These are phyloP conservation scores for Penicillium paneum DNA, from an alignment of 2,329 filamentous ascomycete species.

Conservation along the genomic window DNA sequence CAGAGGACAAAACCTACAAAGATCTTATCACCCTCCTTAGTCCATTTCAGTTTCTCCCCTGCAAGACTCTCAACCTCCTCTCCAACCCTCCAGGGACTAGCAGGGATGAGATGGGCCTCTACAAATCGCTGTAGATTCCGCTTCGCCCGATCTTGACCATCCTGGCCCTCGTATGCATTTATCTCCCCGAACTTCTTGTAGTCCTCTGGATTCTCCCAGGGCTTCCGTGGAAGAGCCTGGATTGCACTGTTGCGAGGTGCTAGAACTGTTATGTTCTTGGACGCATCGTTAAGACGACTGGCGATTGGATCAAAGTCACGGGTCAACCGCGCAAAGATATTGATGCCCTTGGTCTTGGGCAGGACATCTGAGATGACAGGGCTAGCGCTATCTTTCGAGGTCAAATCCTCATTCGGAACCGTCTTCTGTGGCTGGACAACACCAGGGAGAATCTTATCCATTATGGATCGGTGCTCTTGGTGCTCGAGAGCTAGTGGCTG, in stretches of 20 bases:
- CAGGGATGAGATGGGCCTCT: constrained; percentile 74
- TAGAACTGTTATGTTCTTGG: constrained; percentile 75
- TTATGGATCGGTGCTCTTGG: constrained; percentile 26
- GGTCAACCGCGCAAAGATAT: constrained; percentile 78
- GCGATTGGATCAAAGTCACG: constrained; percentile 70
- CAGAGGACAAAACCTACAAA: constrained; percentile 51
- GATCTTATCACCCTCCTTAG: constrained; percentile 61
- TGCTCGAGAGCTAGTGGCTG: constrained; percentile 13
- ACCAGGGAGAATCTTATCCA: constrained; percentile 22
- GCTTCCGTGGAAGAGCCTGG: constrained; percentile 74
- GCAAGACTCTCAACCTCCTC: constrained; percentile 65
- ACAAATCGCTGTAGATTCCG: constrained; percentile 77
- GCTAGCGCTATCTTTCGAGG: constrained; percentile 29
- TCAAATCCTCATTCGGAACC: constrained; percentile 12
- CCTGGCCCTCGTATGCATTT: constrained; percentile 70
- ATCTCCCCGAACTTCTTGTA: constrained; percentile 62
- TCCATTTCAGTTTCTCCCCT: constrained; percentile 78
- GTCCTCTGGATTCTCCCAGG: constrained; percentile 65
- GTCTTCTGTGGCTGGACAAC: constrained; percentile 23
- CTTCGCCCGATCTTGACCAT: constrained; percentile 72
- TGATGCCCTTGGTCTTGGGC: constrained; percentile 71
- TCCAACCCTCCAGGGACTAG: constrained; percentile 70
- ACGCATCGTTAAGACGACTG: constrained; percentile 63
- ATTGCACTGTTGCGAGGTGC: constrained; percentile 83
- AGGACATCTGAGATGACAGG: constrained; percentile 82